A percentile compares a stretch with the other conserved stretches of the same genome.
These are phyloP conservation scores for Rhizopogon vesiculosus DNA, from an alignment of 768 basidiomycete species.

Conservation along the genomic window DNA sequence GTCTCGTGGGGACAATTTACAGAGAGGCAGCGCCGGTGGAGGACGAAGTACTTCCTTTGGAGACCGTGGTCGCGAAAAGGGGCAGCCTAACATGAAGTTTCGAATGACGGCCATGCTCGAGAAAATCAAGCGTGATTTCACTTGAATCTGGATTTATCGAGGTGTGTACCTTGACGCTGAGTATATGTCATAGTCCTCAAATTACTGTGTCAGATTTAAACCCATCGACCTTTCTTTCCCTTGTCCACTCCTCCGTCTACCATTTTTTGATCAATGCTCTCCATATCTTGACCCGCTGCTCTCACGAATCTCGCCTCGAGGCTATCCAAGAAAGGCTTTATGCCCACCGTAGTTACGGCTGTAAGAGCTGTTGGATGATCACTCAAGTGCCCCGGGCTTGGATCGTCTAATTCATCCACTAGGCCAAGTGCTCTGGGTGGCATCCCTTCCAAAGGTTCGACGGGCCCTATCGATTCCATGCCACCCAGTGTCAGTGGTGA, in stretches of 20 bases:
- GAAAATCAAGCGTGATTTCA: slow-evolving; percentile 67
- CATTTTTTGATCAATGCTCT: slow-evolving; percentile 34
- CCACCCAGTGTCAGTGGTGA: slow-evolving; percentile 58
- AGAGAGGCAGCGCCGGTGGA: slow-evolving; percentile 15
- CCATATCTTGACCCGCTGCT: slow-evolving; percentile 27
- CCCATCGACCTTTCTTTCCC: slow-evolving; percentile 46
- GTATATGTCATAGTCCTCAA: slow-evolving; percentile 2
- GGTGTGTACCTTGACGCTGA: slow-evolving; percentile 1
- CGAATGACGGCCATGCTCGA: slow-evolving; percentile 86
- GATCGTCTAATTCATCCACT: slow-evolving; percentile 85
- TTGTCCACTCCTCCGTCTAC: slow-evolving; percentile 42
- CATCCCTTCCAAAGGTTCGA: slow-evolving; percentile 30
- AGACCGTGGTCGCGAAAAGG: slow-evolving; percentile 24
- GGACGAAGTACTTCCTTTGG: slow-evolving; percentile 29
- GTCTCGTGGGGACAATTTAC: slow-evolving; percentile 5
- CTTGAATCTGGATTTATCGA: slow-evolving; percentile 17
- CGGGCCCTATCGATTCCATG: slow-evolving; percentile 25
- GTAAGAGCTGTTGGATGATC: slow-evolving; percentile 71
- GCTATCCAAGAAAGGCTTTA: slow-evolving; percentile 48
- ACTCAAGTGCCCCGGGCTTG: slow-evolving; percentile 79
- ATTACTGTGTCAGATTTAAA: neutral
- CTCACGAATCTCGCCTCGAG: slow-evolving; percentile 64
- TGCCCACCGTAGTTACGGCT: slow-evolving; percentile 48
- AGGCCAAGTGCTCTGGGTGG: slow-evolving; percentile 59
- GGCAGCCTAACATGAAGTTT: slow-evolving; percentile 76